Evolutionary conservation across 2,329 filamentous ascomycete genomes (phyloP).

Genomic region (Onygenales sp.): DNA sequence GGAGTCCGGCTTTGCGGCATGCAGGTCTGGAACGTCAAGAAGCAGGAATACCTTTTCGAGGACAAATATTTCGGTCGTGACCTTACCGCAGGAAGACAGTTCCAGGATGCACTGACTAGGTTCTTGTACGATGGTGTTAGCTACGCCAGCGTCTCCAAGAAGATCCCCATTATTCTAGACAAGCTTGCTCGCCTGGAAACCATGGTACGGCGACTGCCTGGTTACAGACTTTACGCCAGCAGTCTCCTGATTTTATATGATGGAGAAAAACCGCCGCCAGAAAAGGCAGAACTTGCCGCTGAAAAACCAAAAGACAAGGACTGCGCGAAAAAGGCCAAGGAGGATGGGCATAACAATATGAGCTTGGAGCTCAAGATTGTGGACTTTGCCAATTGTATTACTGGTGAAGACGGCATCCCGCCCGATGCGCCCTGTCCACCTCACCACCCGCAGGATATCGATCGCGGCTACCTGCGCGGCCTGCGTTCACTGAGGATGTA

Average conservation of each 20-base stretch:
- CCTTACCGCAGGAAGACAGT: constrained; percentile 77
- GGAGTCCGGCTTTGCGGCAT: constrained; percentile 92
- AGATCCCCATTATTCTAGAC: constrained; percentile 77
- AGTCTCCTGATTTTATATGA: constrained; percentile 95
- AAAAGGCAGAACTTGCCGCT: constrained; percentile 12
- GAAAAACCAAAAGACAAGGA: constrained; percentile 13
- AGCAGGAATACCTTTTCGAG: constrained; percentile 81
- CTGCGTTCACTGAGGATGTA: constrained; percentile 70
- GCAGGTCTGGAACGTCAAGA: constrained; percentile 86
- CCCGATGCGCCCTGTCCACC: constrained; percentile 64
- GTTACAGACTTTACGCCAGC: constrained; percentile 91
- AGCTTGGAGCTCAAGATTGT: constrained; percentile 82
- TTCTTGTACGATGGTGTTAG: constrained; percentile 89
- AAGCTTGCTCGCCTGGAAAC: constrained; percentile 76
- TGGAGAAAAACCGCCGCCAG: constrained; percentile 43
- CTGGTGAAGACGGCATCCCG: constrained; percentile 61
- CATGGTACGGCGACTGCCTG: constrained; percentile 68
- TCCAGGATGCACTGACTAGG: constrained; percentile 75
- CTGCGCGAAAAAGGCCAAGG: constrained; percentile 11
- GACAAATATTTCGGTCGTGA: constrained; percentile 96
- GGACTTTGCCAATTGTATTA: constrained; percentile 96
- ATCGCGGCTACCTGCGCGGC: constrained; percentile 81
- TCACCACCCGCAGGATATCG: constrained; percentile 66
- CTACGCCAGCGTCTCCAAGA: constrained; percentile 66
- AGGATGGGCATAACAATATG: constrained; percentile 28